Conservation (phyloP, 2,329 filamentous ascomycete species). For the Neodidymelliopsis sp. region DNA sequence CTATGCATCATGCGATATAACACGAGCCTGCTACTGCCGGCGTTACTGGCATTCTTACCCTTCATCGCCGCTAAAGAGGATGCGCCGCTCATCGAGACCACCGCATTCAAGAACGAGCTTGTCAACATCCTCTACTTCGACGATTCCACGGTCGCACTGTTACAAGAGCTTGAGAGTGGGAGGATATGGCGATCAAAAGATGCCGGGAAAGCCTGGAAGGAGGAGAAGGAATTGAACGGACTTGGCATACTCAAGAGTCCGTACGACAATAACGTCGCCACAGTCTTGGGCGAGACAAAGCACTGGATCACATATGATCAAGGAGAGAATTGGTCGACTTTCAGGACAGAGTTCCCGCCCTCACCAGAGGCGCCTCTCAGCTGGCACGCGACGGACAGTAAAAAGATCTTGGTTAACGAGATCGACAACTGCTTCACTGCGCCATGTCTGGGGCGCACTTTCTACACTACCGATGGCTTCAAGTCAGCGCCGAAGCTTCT, state of each 20-base stretch:
- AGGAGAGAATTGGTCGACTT: slow-evolving; percentile 81
- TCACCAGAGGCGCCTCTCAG: slow-evolving; percentile 68
- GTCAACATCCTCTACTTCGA: slow-evolving; percentile 86
- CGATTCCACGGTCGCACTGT: slow-evolving; percentile 81
- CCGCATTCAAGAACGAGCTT: slow-evolving; percentile 71
- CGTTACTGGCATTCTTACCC: slow-evolving; percentile 57
- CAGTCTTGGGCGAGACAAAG: slow-evolving; percentile 73
- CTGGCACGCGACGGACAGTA: slow-evolving; percentile 84
- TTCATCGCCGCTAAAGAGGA: slow-evolving; percentile 57
- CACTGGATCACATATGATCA: slow-evolving; percentile 87
- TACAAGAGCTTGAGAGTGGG: slow-evolving; percentile 70
- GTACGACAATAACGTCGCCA: slow-evolving; percentile 79
- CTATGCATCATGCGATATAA: slow-evolving; percentile 51
- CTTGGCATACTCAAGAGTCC: slow-evolving; percentile 76
- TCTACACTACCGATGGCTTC: slow-evolving; percentile 89
- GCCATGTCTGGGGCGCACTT: slow-evolving; percentile 56
- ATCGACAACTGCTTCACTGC: slow-evolving; percentile 49
- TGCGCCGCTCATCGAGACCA: slow-evolving; percentile 70
- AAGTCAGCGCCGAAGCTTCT: slow-evolving; percentile 69
- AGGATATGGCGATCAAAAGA: slow-evolving; percentile 80
- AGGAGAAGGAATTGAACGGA: slow-evolving; percentile 67
- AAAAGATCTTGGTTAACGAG: slow-evolving; percentile 82
- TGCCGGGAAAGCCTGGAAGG: slow-evolving; percentile 79
- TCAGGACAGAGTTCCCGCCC: slow-evolving; percentile 65
- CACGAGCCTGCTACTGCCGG: slow-evolving; percentile 55